These are phyloP conservation scores for Rhodosorus marinus DNA, from an alignment of 23 red algal species.

Conservation along the genomic window DNA sequence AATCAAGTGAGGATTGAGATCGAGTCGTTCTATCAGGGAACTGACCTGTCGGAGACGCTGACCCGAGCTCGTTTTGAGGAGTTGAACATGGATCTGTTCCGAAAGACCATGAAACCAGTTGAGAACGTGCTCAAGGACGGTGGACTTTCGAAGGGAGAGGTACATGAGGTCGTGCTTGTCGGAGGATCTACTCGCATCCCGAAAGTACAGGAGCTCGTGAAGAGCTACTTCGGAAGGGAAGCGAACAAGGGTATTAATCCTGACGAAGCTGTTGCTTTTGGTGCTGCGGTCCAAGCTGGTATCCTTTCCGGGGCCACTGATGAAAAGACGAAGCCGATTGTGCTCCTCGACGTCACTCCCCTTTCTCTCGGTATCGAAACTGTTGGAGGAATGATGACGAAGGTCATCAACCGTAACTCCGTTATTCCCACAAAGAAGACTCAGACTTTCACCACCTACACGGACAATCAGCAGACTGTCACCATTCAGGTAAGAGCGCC, in stretches of 20 bases:
- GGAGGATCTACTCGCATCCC: slow-evolving; percentile 97
- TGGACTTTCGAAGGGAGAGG: slow-evolving; percentile 48
- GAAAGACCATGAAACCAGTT: slow-evolving; percentile 87
- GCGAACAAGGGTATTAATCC: slow-evolving; percentile 92
- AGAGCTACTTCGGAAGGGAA: slow-evolving; percentile 85
- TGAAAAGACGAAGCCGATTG: slow-evolving; percentile 60
- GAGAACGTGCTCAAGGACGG: slow-evolving; percentile 92
- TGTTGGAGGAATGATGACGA: slow-evolving; percentile 97
- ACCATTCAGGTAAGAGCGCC: slow-evolving; percentile 86
- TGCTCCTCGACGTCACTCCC: slow-evolving; percentile 83
- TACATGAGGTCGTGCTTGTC: slow-evolving; percentile 92
- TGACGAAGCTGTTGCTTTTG: slow-evolving; percentile 93
- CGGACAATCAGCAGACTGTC: slow-evolving; percentile 77
- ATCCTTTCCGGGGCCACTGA: slow-evolving; percentile 79
- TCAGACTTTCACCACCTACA: slow-evolving; percentile 88
- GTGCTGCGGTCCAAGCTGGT: slow-evolving; percentile 81
- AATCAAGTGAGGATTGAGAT: slow-evolving; percentile 96
- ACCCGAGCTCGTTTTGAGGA: slow-evolving; percentile 97
- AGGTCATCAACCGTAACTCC: slow-evolving; percentile 86
- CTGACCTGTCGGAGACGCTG: slow-evolving; percentile 85
- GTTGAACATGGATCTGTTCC: slow-evolving; percentile 87
- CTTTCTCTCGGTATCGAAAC: slow-evolving; percentile 98
- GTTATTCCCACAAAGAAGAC: slow-evolving; percentile 78
- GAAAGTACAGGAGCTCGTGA: slow-evolving; percentile 90
- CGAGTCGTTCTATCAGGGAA: slow-evolving; percentile 74